These are phyloP conservation scores for Aspergillus leporis DNA, from an alignment of 495 filamentous ascomycete species.

Conservation along the genomic window DNA sequence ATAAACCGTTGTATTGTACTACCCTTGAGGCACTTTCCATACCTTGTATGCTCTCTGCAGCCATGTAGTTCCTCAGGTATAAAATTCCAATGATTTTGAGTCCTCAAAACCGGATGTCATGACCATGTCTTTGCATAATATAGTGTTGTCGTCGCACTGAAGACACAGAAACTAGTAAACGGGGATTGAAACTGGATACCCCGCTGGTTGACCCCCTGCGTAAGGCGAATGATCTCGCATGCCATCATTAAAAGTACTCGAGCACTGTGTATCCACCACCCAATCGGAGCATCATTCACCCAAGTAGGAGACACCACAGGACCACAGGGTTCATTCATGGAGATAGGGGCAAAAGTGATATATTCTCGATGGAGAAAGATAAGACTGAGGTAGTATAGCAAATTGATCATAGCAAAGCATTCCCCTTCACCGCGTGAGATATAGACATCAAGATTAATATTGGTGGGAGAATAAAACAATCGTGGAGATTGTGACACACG, in stretches of 20 bases:
- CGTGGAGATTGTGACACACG: constrained; percentile 1
- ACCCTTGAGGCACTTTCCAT: background rate
- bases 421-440: constrained; percentile 5
- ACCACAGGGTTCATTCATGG: background rate
- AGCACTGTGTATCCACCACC: background rate
- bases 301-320: background rate
- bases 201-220: background rate
- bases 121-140: background rate
- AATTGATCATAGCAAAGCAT: constrained; percentile 4
- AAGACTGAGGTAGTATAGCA: constrained; percentile 1
- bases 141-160: background rate
- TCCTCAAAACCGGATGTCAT: background rate
- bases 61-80: background rate
- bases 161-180: constrained; percentile 4
- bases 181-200: background rate
- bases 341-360: background rate
- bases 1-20: background rate
- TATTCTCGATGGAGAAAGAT: constrained; percentile 8
- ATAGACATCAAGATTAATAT: background rate
- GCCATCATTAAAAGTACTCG: background rate
- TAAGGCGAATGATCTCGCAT: background rate
- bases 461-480: background rate
- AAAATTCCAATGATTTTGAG: background rate
- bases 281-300: background rate
- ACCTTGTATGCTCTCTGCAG: background rate